A percentile compares a stretch with the other conserved stretches of the same genome.
Evolutionary conservation across 345 rosid genomes (phyloP).

Genomic region (Trapa bicornis): DNA sequence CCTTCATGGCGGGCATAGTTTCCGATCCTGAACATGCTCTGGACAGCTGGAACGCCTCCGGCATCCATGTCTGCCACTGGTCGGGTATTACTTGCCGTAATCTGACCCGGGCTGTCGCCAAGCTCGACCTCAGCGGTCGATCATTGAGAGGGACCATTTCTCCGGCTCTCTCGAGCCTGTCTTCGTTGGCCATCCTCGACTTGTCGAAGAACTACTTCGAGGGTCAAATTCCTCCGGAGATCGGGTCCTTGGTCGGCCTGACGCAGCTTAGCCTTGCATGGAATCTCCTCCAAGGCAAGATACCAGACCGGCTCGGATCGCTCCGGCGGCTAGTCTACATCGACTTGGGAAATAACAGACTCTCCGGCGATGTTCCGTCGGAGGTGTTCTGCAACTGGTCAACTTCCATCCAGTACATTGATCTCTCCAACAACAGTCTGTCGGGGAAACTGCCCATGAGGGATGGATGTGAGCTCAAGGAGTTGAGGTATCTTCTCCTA

Average conservation of each 20-base stretch:
- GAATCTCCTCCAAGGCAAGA: constrained; percentile 54
- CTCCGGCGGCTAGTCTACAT: constrained; percentile 41
- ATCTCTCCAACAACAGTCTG: constrained; percentile 71
- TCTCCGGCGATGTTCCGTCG: constrained; percentile 41
- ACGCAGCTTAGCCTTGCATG: constrained; percentile 47
- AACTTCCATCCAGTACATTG: constrained; percentile 48
- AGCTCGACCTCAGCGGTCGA: constrained; percentile 47
- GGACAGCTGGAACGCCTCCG: constrained; percentile 35
- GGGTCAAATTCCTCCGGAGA: constrained; percentile 53
- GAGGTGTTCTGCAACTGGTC: constrained; percentile 55
- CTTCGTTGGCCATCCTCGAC: constrained; percentile 53
- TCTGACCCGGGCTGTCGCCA: constrained; percentile 22
- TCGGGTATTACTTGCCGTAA: constrained; percentile 54
- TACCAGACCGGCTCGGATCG: constrained; percentile 46
- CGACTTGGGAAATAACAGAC: constrained; percentile 46
- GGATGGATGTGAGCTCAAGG: constrained; percentile 34
- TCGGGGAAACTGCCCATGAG: constrained; percentile 45
- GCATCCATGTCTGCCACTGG: constrained; percentile 60
- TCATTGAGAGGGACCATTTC: constrained; percentile 56
- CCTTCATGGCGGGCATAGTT: constrained; percentile 40
- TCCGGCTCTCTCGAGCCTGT: constrained; percentile 45
- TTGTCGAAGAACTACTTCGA: constrained; percentile 56
- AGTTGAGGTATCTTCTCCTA: constrained; percentile 54
- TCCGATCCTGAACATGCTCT: constrained; percentile 41
- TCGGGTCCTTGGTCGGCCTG: constrained; percentile 42